Conservation (phyloP, 805 yeast species). For the Yarrowia hollandica region DNA sequence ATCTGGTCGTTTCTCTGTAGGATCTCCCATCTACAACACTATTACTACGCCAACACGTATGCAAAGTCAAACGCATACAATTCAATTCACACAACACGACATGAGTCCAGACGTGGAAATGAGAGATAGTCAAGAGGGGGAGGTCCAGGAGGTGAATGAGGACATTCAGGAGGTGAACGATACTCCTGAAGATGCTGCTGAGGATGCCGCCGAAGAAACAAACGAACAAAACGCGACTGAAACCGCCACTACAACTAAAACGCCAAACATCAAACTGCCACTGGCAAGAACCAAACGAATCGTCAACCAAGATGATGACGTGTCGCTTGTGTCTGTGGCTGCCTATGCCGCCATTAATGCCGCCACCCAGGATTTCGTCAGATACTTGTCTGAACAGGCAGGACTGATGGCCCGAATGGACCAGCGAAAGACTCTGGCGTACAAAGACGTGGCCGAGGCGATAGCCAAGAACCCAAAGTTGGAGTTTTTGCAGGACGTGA, state of each 20-base stretch:
- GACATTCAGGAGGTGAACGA: not conserved
- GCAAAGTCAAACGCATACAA: not conserved
- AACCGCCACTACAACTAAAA: not conserved
- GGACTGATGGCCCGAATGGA: constrained; percentile 61
- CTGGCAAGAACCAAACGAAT: constrained; percentile 68
- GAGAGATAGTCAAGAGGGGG: constrained; percentile 16
- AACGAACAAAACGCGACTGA: not conserved
- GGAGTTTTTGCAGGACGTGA: constrained; percentile 49
- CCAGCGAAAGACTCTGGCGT: constrained; percentile 66
- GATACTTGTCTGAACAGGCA: constrained; percentile 71
- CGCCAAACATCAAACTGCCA: constrained; percentile 47
- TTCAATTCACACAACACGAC: not conserved
- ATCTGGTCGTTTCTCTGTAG: too few species aligned
- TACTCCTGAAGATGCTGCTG: not conserved
- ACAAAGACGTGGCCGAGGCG: constrained; percentile 67
- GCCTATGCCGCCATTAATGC: constrained; percentile 75
- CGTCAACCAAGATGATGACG: constrained; percentile 74
- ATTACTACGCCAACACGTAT: constrained; percentile 16
- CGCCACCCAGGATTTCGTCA: constrained; percentile 71
- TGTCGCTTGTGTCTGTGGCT: constrained; percentile 61
- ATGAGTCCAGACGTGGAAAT: constrained; percentile 26
- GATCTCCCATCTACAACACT: not conserved
- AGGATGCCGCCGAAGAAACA: not conserved
- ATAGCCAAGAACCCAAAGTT: constrained; percentile 60
- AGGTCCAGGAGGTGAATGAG: not conserved